Base-by-base conservation (phyloP, 495 filamentous ascomycete species). In the Staphylotrichum longicolle region DNA sequence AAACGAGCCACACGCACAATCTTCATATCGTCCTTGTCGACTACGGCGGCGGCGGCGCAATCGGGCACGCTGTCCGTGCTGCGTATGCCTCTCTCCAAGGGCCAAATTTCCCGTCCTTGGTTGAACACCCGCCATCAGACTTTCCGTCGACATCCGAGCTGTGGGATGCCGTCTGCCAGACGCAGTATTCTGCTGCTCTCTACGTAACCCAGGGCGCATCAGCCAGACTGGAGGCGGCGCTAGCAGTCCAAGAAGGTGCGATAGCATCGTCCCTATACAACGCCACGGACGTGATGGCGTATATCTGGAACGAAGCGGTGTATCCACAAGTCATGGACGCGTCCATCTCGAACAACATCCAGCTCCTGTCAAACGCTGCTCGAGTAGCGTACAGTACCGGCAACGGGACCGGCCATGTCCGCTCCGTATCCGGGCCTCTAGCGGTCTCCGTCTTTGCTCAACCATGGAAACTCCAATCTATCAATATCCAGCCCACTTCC, bases 291-390 rank as follows among this genome's bases (percentile, higher is more conserved):
- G 69, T 78, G 7, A 58, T 83, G 30, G 69, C 69, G 7, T 75
- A 75, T 58, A 71, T 82, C 54, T 83, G 80, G 80, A 82, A 83
- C 55, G 75, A 82, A 68, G 80, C 75, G 4, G 75, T 75, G 1
- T 84, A 83, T 60, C 66, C 82, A 0, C 65, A 76, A 1, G 64
- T 75, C n/a, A 63, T 74, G 10, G 80, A 82, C 62, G 60, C 72
- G 0, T 49, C 58, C 37, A 61, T 83, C 46, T 42, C 60, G 4
- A 49, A 7, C 12, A 73, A 57, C 53, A 53, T 80, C 20, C 56
- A 65, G 53, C 63, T 61, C 0, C 68, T 82, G 0, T 68, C 75
- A 1, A 52, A 70, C 15, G 60, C 73, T 14, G 77, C 80, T 2
- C 70, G 73, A 2, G 58, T 73, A 6, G 68, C 60, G 0, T 83